phyloP scores from a whole-genome alignment of 148 eudicot genomes.

The Mesembryanthemum crystallinum region DNA sequence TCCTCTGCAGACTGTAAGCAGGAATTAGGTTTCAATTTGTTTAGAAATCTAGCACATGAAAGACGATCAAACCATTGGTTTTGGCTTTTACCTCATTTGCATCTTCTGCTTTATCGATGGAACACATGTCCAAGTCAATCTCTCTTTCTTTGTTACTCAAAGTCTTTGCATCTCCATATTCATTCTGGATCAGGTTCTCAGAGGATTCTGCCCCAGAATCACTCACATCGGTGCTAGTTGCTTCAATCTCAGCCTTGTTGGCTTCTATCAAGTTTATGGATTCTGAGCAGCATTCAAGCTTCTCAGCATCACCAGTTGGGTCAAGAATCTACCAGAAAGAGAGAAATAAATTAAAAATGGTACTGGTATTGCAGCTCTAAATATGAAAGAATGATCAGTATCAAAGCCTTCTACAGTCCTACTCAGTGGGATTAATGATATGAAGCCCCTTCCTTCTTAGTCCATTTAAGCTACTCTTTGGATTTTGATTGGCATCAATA shows the following conservation, averaged over 20 bases:
- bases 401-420: background rate
- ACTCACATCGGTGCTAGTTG: background rate
- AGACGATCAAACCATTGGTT: background rate
- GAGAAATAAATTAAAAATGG: background rate
- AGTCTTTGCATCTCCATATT: background rate
- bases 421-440: background rate
- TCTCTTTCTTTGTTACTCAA: background rate
- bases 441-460: background rate
- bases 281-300: constrained; percentile 4
- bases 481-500: no score
- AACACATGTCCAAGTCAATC: background rate
- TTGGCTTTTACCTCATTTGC: background rate
- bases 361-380: background rate
- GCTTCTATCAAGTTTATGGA: background rate
- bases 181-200: background rate
- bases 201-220: background rate
- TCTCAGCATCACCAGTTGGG: background rate
- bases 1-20: constrained; percentile 14
- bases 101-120: constrained; percentile 7
- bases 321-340: background rate
- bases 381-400: background rate
- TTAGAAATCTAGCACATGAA: background rate
- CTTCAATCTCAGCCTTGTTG: background rate
- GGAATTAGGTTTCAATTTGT: background rate
- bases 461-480: no score